Evolutionary conservation across 73 alveolate genomes (phyloP), one percentile per base, ranked within the genome.

Genomic region (Stentor coeruleus): DNA sequence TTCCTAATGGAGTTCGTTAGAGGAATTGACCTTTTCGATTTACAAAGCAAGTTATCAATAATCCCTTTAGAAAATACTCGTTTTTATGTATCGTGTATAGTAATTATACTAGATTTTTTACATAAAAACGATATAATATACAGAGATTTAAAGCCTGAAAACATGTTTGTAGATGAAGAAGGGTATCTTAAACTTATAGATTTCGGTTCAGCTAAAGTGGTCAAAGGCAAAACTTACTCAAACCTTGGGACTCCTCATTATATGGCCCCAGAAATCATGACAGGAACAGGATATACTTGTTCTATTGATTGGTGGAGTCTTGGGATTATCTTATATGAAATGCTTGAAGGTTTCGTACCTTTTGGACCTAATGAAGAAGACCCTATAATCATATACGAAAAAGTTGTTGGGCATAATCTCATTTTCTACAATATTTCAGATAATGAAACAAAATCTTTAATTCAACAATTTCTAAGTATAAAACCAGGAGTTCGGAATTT

Each of bases 21-120:
- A 72, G 93, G 93, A 85, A 87, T 75, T 81, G 93, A 87, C 57
- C 39, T 87, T 3, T 87, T 85, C 77, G 93, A 87, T 85, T 79
- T 76, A 3, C 74, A 84, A 14, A 58, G 93, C 41, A 87, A 85
- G n/a, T 77, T 87, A 41, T 87, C 89, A 11, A 55, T 85, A 31
- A 38, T 83, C 58, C 58, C 57, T 49, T 42, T 73, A 28, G 37
- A 81, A 57, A 66, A 59, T 35, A 58, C 85, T 14, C 87, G 82
- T 4, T 81, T 81, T 59, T 81, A 60, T 20, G 40, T 59, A 33
- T 30, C 87, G 1, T 57, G 87, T 59, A 38, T 81, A 28, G 40
- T 81, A 2, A 55, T 35, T 1, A 66, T 77, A 0, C 40, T 81
- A 35, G 87, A 81, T 33, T 81, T 55, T 31, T 36, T 81, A 33